Evolutionary conservation across 169 alveolate genomes (phyloP), one percentile per base, ranked within the genome.

Genomic region (Sarcocystis neurona): DNA sequence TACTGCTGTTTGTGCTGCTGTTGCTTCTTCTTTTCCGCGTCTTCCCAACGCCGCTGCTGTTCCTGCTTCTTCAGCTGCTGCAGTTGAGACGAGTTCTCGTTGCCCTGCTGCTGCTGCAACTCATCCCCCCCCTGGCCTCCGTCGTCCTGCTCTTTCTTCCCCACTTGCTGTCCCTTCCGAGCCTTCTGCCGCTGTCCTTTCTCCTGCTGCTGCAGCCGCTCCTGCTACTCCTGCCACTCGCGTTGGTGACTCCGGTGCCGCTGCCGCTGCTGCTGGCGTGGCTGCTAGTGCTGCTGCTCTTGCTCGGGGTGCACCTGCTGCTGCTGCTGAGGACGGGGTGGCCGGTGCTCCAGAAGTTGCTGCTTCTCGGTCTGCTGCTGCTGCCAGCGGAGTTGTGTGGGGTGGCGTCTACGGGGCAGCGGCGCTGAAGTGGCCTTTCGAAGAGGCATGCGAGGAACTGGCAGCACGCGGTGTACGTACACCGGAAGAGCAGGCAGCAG

Each of bases 361-460:
- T 10, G 15, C 27, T 15, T 48, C 60, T 6, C 60, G 60, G 6
- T 6, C 75, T n/a, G 39, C 75, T 30, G 6, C 53, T 37, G n/a
- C n/a, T n/a, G n/a, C n/a, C n/a, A n/a, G n/a, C n/a, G n/a, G n/a
- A n/a, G n/a, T n/a, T n/a, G n/a, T n/a, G n/a, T n/a, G n/a, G n/a
- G n/a, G n/a, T n/a, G n/a, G n/a, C n/a, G n/a, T n/a, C n/a, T n/a
- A n/a, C n/a, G n/a, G n/a, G n/a, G n/a, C n/a, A n/a, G n/a, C n/a
- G n/a, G n/a, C n/a, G n/a, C n/a, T n/a, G n/a, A n/a, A n/a, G n/a
- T 72, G 82, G 82, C 82, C 82, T 20, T 72, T 72, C 53, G 37
- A 39, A 20, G 82, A 37, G 0, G 82, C 47, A 12, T 56, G 34
- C 53, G 58, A 41, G 18, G 82, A 48, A 10, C 53, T 72, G 48